Conservation (phyloP, 208 protist species). For the Vickermania ingenoplastis region DNA sequence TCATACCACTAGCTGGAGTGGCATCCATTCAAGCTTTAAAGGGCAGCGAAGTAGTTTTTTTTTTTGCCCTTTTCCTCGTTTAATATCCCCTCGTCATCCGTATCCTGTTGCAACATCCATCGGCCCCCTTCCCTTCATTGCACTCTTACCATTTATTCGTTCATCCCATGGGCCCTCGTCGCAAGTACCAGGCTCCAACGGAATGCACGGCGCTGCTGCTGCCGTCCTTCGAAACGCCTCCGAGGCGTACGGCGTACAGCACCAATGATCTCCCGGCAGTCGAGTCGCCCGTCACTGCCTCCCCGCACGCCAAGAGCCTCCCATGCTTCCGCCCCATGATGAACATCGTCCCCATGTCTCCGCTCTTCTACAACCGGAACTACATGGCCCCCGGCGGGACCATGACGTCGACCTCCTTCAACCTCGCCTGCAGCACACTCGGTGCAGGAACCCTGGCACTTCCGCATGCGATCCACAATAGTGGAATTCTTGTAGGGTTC, state of each 20-base stretch:
- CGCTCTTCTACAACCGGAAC: constrained; percentile 30
- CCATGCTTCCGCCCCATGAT: neutral
- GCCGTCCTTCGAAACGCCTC: neutral
- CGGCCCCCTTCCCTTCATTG: no score
- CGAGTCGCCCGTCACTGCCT: neutral
- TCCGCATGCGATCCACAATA: constrained; percentile 57
- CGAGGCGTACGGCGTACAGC: neutral
- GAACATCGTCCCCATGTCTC: constrained; percentile 23
- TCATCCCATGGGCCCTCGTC: no score
- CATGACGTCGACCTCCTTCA: constrained; percentile 65
- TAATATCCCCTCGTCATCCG: no score
- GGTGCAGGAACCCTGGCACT: constrained; percentile 69
- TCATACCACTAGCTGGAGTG: no score
- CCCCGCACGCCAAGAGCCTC: neutral
- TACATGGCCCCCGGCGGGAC: constrained; percentile 51
- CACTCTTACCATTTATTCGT: no score
- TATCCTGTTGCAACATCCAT: no score
- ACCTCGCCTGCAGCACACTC: constrained; percentile 65
- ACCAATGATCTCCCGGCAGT: neutral
- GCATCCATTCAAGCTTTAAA: no score
- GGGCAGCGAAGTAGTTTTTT: no score
- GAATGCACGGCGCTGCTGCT: neutral
- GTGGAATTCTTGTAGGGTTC: constrained; percentile 29
- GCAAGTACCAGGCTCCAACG: neutral
- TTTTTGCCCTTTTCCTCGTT: no score